These are phyloP conservation scores for Podospora fimiseda DNA, from an alignment of 495 filamentous ascomycete species.

Conservation along the genomic window DNA sequence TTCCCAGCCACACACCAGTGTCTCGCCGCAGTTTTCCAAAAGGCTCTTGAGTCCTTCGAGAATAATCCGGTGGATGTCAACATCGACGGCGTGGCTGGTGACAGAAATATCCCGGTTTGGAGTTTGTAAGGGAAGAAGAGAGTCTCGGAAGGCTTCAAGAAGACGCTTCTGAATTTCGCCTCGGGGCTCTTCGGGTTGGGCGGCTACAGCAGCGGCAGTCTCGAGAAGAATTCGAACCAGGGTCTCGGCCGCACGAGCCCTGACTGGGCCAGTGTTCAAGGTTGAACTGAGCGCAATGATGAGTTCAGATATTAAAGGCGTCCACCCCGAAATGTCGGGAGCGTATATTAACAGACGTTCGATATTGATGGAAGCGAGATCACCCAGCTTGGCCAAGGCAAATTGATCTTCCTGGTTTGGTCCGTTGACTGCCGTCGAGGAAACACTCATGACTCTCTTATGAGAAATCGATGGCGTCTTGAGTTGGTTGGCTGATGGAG, in stretches of 20 bases:
- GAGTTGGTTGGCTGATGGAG: slow-evolving; percentile 21
- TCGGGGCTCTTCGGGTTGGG: slow-evolving; percentile 43
- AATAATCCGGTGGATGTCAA: slow-evolving; percentile 75
- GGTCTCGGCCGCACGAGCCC: slow-evolving; percentile 65
- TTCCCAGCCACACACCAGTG: slow-evolving; percentile 74
- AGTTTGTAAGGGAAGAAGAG: slow-evolving; percentile 42
- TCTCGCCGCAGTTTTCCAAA: slow-evolving; percentile 83
- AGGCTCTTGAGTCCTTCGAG: slow-evolving; percentile 76
- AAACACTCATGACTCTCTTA: slow-evolving; percentile 56
- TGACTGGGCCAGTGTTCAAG: slow-evolving; percentile 50
- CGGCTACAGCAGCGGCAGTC: slow-evolving; percentile 48
- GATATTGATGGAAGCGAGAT: slow-evolving; percentile 73
- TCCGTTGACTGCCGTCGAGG: slow-evolving; percentile 45
- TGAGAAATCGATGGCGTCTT: slow-evolving; percentile 38
- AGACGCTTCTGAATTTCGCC: slow-evolving; percentile 61
- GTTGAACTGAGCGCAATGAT: slow-evolving; percentile 55
- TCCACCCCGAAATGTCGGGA: slow-evolving; percentile 66
- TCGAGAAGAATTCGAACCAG: slow-evolving; percentile 67
- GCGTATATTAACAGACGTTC: slow-evolving; percentile 60
- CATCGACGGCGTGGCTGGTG: slow-evolving; percentile 52
- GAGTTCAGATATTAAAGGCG: slow-evolving; percentile 60
- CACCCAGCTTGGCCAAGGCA: slow-evolving; percentile 73
- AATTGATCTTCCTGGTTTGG: slow-evolving; percentile 65
- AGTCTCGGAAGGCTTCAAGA: slow-evolving; percentile 57
- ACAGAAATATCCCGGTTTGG: slow-evolving; percentile 43